Evolutionary conservation across 305 asterid genomes (phyloP).

Genomic region (Solanum aculeatissimum): DNA sequence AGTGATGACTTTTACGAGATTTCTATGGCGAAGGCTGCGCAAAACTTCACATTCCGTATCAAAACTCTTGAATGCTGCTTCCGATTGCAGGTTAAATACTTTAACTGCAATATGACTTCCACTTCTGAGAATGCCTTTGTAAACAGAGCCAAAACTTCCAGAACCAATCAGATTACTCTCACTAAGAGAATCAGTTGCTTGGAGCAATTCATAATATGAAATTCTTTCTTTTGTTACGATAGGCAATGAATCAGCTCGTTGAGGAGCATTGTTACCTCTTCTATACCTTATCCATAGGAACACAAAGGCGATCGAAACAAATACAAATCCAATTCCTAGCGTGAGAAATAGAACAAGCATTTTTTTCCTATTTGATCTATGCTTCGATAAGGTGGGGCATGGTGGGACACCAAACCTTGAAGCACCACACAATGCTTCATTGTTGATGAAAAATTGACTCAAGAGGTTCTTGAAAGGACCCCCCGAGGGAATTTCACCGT

Average conservation of each 20-base stretch:
- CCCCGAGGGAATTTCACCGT: too few species aligned
- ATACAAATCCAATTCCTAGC: not conserved
- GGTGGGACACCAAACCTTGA: rapidly evolving
- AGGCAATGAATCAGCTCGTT: not conserved
- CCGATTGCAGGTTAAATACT: not conserved
- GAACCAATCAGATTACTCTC: not conserved
- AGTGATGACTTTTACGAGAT: not conserved
- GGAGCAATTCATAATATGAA: not conserved
- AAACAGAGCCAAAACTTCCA: not conserved
- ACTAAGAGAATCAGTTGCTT: not conserved
- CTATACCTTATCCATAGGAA: not conserved
- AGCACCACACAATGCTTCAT: too few species aligned
- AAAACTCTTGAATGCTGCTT: not conserved
- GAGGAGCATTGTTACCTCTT: not conserved
- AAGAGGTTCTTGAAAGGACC: too few species aligned
- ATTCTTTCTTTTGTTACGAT: not conserved
- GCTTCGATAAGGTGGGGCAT: not conserved
- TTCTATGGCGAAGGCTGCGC: not conserved
- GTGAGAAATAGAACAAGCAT: rapidly evolving
- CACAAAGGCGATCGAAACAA: rapidly evolving
- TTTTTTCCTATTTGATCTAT: not conserved
- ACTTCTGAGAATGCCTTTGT: not conserved
- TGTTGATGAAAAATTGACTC: too few species aligned
- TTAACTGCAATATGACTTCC: not conserved
- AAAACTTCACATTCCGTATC: not conserved